Percentiles rank a stretch among this genome's conserved stretches.
Evolutionary conservation across 441 rosid species (phyloP).

Genomic region (Syzygium malaccense): DNA sequence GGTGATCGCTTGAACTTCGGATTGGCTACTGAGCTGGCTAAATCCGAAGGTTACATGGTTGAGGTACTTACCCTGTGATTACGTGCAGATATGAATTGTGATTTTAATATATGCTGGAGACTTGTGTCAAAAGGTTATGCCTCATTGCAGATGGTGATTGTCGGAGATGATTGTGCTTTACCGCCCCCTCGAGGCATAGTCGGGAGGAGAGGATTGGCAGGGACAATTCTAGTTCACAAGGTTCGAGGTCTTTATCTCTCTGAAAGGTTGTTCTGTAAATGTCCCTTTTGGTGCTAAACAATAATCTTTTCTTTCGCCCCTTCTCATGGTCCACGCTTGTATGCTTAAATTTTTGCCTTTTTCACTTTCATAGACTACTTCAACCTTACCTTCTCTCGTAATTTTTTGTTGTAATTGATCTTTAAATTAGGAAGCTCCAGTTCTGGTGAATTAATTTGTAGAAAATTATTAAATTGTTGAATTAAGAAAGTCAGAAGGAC

Average conservation of each 20-base stretch:
- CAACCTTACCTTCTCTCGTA: background rate
- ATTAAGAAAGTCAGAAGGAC: background rate
- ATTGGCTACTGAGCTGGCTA: conserved; percentile 97
- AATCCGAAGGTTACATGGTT: conserved; percentile 89
- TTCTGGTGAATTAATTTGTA: background rate
- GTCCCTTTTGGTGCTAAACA: background rate
- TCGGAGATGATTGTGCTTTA: conserved; percentile 98
- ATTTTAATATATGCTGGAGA: background rate
- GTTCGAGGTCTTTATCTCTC: conserved; percentile 20
- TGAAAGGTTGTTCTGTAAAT: background rate
- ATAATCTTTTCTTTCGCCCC: background rate
- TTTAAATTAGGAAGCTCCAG: background rate
- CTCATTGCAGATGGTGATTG: conserved; percentile 69
- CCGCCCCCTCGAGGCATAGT: conserved; percentile 90
- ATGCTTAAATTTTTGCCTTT: background rate
- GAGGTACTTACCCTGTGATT: conserved; percentile 44
- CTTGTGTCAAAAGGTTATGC: background rate
- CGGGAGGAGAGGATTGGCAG: conserved; percentile 97
- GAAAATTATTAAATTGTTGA: background rate
- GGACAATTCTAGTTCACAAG: conserved; percentile 91
- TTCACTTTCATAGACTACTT: background rate
- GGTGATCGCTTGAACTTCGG: conserved; percentile 98
- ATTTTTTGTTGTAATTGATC: background rate
- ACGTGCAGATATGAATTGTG: background rate
- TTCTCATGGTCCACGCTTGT: background rate